phyloP scores from a whole-genome alignment of 345 rosid species.

The Luvunga scandens region DNA sequence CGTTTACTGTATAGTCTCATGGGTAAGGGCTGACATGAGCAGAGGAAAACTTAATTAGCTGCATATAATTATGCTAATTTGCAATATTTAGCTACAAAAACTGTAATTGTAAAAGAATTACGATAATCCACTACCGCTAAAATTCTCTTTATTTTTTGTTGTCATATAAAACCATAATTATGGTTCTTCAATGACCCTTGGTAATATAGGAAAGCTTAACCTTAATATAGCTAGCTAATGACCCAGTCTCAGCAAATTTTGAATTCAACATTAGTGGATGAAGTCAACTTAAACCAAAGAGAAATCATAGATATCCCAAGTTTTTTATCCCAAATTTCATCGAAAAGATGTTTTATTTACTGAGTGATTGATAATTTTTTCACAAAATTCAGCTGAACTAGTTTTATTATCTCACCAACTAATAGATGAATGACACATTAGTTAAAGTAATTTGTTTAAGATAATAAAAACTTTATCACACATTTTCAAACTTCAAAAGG shows the following conservation, averaged over 20 bases:
- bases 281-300: too few species aligned
- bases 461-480: not conserved
- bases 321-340: too few species aligned
- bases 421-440: too few species aligned
- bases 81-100: not conserved
- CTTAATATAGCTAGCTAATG: not conserved
- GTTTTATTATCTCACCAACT: too few species aligned
- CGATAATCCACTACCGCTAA: not conserved
- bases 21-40: not conserved
- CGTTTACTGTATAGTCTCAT: not conserved
- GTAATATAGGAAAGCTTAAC: not conserved
- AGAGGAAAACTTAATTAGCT: not conserved
- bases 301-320: too few species aligned
- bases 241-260: not conserved
- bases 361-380: too few species aligned
- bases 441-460: too few species aligned
- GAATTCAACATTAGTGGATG: not conserved
- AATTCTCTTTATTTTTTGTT: not conserved
- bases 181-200: not conserved
- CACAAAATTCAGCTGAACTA: too few species aligned
- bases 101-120: too few species aligned
- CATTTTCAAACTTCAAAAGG: not conserved
- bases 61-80: not conserved
- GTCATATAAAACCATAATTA: not conserved
- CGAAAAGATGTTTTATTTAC: too few species aligned